Percentiles rank a stretch among this genome's conserved stretches.
These are phyloP conservation scores for Coniosporium tulheliwenetii DNA, from an alignment of 2,329 filamentous ascomycete species.

Conservation along the genomic window DNA sequence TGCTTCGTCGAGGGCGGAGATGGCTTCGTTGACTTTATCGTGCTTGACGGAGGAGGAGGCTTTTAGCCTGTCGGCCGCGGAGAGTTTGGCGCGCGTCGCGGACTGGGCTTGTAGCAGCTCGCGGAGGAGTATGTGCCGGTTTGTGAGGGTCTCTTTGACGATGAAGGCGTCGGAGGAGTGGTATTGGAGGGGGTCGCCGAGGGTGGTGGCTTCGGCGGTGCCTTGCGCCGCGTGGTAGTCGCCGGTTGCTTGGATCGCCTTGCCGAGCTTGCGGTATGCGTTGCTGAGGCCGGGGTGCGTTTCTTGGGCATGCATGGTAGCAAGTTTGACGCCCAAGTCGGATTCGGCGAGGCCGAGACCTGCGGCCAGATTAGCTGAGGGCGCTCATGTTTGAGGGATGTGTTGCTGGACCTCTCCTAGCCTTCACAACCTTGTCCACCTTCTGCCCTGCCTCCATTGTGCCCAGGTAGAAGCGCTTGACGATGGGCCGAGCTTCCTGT, in stretches of 20 bases:
- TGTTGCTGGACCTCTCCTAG: conserved; percentile 56
- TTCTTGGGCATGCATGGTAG: conserved; percentile 76
- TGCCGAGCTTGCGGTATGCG: conserved; percentile 89
- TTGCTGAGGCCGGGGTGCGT: conserved; percentile 74
- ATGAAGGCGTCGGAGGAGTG: conserved; percentile 94
- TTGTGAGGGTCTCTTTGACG: conserved; percentile 94
- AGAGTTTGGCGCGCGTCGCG: conserved; percentile 63
- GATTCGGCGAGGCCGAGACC: conserved; percentile 83
- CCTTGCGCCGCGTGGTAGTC: conserved; percentile 95
- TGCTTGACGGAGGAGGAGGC: conserved; percentile 71
- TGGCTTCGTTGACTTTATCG: conserved; percentile 98
- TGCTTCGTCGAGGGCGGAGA: conserved; percentile 76
- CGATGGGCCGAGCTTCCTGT: conserved; percentile 72
- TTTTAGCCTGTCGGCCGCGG: conserved; percentile 78
- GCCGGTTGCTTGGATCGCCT: conserved; percentile 80
- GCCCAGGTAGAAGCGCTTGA: conserved; percentile 90
- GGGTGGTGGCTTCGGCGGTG: conserved; percentile 86
- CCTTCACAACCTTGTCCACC: conserved; percentile 85
- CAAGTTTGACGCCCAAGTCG: conserved; percentile 83
- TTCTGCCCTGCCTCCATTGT: conserved; percentile 97
- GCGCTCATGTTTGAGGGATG: neutral
- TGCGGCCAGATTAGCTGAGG: conserved; percentile 20
- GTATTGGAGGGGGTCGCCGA: conserved; percentile 87
- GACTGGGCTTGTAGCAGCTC: conserved; percentile 89
- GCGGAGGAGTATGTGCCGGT: conserved; percentile 88